Conservation (phyloP, 2,329 filamentous ascomycete genomes). For the Xylaria sp. region DNA sequence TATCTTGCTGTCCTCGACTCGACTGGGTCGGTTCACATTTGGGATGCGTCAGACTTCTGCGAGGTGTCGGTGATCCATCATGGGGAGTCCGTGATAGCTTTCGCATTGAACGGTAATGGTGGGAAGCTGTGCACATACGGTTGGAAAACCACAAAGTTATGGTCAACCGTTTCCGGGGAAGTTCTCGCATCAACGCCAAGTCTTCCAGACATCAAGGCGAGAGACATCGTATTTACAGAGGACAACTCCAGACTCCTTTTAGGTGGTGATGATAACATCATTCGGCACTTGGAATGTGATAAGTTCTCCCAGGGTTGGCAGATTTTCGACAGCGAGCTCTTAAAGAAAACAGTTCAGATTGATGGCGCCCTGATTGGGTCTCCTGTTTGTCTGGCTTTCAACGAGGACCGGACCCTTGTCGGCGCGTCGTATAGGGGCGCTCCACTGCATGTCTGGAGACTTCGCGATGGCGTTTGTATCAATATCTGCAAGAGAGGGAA, state of each 20-base stretch:
- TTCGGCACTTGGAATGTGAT: background rate
- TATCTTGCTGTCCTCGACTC: conserved; percentile 28
- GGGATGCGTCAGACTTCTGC: conserved; percentile 8
- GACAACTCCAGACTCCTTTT: conserved; percentile 9
- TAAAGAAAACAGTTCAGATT: conserved; percentile 3
- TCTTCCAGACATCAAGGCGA: conserved; percentile 10
- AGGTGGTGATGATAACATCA: conserved; percentile 15
- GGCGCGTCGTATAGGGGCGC: conserved; percentile 21
- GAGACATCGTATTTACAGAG: background rate
- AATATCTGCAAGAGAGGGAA: conserved; percentile 22
- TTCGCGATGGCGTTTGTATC: conserved; percentile 19
- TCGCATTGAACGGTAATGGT: conserved; percentile 28
- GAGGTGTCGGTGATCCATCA: conserved; percentile 6
- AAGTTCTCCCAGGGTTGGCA: conserved; percentile 6
- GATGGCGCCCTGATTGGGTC: background rate
- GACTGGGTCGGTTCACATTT: conserved; percentile 15
- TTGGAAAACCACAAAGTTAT: conserved; percentile 27
- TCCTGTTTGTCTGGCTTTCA: conserved; percentile 19
- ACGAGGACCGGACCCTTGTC: conserved; percentile 10
- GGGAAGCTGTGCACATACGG: conserved; percentile 34
- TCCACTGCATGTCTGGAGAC: conserved; percentile 18
- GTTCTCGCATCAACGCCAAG: conserved; percentile 11
- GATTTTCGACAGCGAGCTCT: conserved; percentile 5
- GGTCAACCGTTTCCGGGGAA: conserved; percentile 25
- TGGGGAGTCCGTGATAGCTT: conserved; percentile 9